A percentile compares a stretch with the other conserved stretches of the same genome.
These are phyloP conservation scores for Cyanidioschyzon merolae DNA, from an alignment of 23 red algal species.

Conservation along the genomic window DNA sequence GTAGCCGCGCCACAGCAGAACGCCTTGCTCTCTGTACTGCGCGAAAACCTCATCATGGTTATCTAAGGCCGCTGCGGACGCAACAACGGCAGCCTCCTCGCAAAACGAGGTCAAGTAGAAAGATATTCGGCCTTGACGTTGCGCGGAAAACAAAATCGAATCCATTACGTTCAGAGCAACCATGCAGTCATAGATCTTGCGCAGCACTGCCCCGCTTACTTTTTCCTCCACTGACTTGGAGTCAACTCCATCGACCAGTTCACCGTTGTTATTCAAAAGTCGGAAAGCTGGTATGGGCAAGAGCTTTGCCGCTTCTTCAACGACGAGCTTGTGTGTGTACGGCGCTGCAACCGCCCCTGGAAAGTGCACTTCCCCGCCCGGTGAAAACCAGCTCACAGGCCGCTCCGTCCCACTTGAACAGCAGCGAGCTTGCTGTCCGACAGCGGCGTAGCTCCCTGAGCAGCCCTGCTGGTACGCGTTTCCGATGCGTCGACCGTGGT, in stretches of 20 bases:
- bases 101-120: slow-evolving; percentile 44
- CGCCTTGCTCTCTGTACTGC: slow-evolving; percentile 56
- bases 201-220: background rate
- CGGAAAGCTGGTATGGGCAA: background rate
- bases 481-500: too few species aligned
- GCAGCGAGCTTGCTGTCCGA: too few species aligned
- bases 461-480: too few species aligned
- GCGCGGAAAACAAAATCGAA: slow-evolving; percentile 27
- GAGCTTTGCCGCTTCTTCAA: background rate
- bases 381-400: background rate
- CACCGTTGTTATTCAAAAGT: background rate
- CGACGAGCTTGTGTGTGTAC: slow-evolving; percentile 11
- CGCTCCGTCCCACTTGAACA: too few species aligned
- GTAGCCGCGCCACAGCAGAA: slow-evolving; percentile 38
- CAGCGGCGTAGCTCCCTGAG: too few species aligned
- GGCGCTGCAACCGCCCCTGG: slow-evolving; percentile 22
- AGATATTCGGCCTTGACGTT: slow-evolving; percentile 46
- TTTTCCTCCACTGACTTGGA: background rate
- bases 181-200: slow-evolving; percentile 23
- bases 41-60: slow-evolving; percentile 39
- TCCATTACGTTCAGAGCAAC: slow-evolving; percentile 37
- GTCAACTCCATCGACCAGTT: background rate
- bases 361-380: slow-evolving; percentile 19
- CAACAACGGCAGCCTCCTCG: slow-evolving; percentile 51
- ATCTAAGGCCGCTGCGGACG: slow-evolving; percentile 40